phyloP scores from a whole-genome alignment of 805 yeast genomes.

The Ogataea pini region DNA sequence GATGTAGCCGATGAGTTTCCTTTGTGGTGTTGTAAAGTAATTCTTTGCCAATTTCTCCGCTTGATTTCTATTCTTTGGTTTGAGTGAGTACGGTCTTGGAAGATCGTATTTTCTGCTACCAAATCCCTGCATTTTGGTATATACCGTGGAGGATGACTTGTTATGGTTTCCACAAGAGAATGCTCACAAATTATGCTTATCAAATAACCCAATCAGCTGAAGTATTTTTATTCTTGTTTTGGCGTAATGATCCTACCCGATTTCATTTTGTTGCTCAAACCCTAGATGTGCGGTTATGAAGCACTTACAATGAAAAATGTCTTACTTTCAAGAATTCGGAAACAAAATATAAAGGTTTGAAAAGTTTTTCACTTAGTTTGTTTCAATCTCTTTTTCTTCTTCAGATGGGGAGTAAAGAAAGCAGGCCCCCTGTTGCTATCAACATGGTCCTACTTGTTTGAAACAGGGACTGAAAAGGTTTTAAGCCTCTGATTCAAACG shows the following conservation, averaged over 20 bases:
- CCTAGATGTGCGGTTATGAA: not conserved
- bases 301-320: not conserved
- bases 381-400: not conserved
- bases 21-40: constrained; percentile 48
- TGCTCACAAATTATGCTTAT: too few relatives aligned
- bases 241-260: not conserved
- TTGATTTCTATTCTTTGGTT: constrained; percentile 27
- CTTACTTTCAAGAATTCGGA: too few relatives aligned
- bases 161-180: too few relatives aligned
- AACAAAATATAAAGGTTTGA: not conserved
- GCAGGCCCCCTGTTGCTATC: too few relatives aligned
- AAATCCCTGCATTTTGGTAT: constrained; percentile 34
- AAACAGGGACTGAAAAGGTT: constrained; percentile 6
- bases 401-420: too few relatives aligned
- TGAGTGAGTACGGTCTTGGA: constrained; percentile 45
- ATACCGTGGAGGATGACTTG: not conserved
- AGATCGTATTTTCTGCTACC: constrained; percentile 34
- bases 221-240: too few relatives aligned
- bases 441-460: too few relatives aligned
- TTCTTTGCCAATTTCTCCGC: constrained; percentile 27
- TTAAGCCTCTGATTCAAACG: constrained; percentile 3
- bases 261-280: constrained; percentile 1
- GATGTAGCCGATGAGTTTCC: constrained; percentile 43
- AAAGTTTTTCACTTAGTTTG: too few relatives aligned
- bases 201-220: too few relatives aligned